phyloP scores from a whole-genome alignment of 148 eudicot genomes.

The Vaccinium darrowii region DNA sequence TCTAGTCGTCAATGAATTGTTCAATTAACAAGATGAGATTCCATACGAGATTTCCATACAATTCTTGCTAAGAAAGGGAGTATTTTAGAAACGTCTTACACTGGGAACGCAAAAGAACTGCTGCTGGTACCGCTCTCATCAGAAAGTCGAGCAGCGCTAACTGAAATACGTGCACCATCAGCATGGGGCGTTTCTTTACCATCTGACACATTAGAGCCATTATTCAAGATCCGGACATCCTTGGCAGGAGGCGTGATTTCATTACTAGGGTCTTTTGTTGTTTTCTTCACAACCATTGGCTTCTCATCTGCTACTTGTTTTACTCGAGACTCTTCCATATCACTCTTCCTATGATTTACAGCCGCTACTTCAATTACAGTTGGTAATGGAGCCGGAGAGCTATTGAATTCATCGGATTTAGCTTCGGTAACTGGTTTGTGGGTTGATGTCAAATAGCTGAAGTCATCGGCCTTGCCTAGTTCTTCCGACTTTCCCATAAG shows the following conservation, averaged over 20 bases:
- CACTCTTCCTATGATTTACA: conserved; percentile 18
- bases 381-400: conserved; percentile 22
- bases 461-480: conserved; percentile 24
- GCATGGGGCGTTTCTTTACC: conserved; percentile 17
- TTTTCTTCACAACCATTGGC: conserved; percentile 10
- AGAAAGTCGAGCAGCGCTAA: conserved; percentile 31
- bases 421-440: conserved; percentile 16
- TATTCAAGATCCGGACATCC: not conserved
- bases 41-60: not conserved
- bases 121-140: conserved; percentile 38
- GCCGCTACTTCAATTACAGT: conserved; percentile 32
- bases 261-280: not conserved
- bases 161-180: conserved; percentile 18
- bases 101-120: conserved; percentile 52
- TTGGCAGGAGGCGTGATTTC: conserved; percentile 14
- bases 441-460: not conserved
- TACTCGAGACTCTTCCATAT: not conserved
- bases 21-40: not conserved
- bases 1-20: not conserved
- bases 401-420: not conserved
- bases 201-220: conserved; percentile 14
- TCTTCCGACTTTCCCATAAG: conserved; percentile 32
- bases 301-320: conserved; percentile 4
- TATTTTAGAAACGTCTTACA: conserved; percentile 31
- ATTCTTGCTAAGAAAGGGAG: not conserved